Evolutionary conservation across 2,329 filamentous ascomycete genomes (phyloP), one percentile per base, ranked within the genome.

Genomic region (Aspergillus neoniger): DNA sequence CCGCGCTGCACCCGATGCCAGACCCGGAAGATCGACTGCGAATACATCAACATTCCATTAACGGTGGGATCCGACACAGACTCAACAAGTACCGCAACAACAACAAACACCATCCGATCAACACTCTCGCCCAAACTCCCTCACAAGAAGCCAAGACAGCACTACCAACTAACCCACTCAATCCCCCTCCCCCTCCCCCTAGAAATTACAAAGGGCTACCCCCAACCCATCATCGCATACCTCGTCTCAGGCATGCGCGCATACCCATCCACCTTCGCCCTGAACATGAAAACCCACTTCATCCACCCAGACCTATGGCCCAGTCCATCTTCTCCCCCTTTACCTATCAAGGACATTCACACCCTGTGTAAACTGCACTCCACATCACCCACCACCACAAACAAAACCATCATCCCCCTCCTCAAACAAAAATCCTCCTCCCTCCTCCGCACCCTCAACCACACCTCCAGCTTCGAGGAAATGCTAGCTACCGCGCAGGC

Each of bases 1-100:
- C 71, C 71, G 12, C 61, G 59, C 9, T 73, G 71, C 57, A 66
- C 56, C 56, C 57, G 71, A 28, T 73, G 71, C 57, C 36, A 59
- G n/a, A 57, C 55, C 14, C 65, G 63, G 51, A 61, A 63, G 3
- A 54, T 65, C 23, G 55, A 60, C 50, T 72, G 71, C 50, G 63
- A 70, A 47, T 73, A 73, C 21, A 57, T 63, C 51, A 73, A 71
- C 39, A 52, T 63, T 1, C 70, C 70, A 5, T 36, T 71, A 15
- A 57, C 61, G 12, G 57, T 55, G 44, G 52, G 36, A 8, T 25
- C 43, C 2, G 8, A 15, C 41, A 30, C 23, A 4, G 5, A 7
- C 38, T 4, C 39, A 30, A 12, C 28, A 30, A 12, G 9, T 36
- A 36, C 32, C n/a, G 4, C 8, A 15, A 2, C 23, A n/a, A 6